Conservation (phyloP, 192 early-diverging fungal genomes). For the Coemansia aciculifera region DNA sequence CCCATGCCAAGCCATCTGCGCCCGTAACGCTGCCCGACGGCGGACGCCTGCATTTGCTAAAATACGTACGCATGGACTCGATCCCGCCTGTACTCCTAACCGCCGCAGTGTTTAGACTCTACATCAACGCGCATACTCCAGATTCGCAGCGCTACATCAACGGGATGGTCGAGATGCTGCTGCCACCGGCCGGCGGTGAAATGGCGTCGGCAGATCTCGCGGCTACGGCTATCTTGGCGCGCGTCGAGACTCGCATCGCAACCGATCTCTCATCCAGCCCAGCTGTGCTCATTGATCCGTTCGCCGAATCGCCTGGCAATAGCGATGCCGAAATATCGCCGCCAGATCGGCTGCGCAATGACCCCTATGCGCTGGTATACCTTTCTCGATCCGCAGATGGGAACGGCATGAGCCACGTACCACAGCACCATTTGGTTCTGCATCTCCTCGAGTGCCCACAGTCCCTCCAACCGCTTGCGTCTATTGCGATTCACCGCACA, state of each 20-base stretch:
- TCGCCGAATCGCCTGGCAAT: slow-evolving; percentile 5
- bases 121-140: slow-evolving; percentile 19
- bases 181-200: background rate
- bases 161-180: slow-evolving; percentile 22
- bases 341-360: slow-evolving; percentile 1
- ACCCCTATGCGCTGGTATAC: slow-evolving; percentile 29
- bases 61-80: slow-evolving; percentile 10
- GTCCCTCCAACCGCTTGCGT: slow-evolving; percentile 14
- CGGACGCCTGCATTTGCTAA: slow-evolving; percentile 37
- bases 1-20: background rate
- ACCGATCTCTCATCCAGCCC: slow-evolving; percentile 10
- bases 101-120: slow-evolving; percentile 15
- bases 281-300: slow-evolving; percentile 16
- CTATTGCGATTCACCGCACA: background rate
- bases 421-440: slow-evolving; percentile 18
- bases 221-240: slow-evolving; percentile 1
- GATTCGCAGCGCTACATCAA: slow-evolving; percentile 32
- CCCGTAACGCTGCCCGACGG: background rate
- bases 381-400: background rate
- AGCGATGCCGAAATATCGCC: background rate
- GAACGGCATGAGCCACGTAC: background rate
- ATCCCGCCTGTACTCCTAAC: slow-evolving; percentile 34
- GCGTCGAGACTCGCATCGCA: slow-evolving; percentile 15
- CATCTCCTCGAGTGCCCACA: slow-evolving; percentile 28
- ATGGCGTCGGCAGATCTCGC: background rate